Evolutionary conservation across 805 yeast species (phyloP), one percentile per base, ranked within the genome.

Genomic region (Wickerhamomyces chambardii): DNA sequence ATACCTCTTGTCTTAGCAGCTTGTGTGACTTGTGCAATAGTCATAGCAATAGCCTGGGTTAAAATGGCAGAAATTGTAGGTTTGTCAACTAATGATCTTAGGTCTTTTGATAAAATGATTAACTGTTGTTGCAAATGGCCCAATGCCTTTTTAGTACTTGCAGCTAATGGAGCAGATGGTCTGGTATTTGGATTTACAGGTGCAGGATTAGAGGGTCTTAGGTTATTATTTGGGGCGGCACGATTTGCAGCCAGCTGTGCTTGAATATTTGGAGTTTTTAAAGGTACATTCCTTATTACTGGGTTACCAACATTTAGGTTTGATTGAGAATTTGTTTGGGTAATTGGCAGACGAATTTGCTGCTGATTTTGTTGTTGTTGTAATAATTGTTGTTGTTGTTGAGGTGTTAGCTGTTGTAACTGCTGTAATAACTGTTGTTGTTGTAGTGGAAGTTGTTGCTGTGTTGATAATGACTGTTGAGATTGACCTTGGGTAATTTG

Each of bases 11-110:
- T 78, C 47, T 87, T 84, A 0, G 95, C 95, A 7, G 89, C 89
- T 45, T 79, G 89, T 39, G 83, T 81, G 9, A 84, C 90, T 54
- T 84, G 92, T 10, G 94, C 90, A 42, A 89, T 86, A 0, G 95
- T 90, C 64, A 89, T 83, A 3, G 96, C 95, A 45, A 89, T 66
- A 2, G 96, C 95, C 47, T 84, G 87, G 8, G 96, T 89, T 46
- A 89, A 65, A 36, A 87, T 76, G 39, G 78, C 84, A 0, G 95
- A 84, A 34, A 90, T 85, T 6, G 86, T 76, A 18, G 82, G 87
- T 28, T 85, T 84, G 39, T 82, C 85, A 40, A 79, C 74, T 39
- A 85, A 75, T 46, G 75, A 81, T 41, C 87, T 64, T 31, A 51
- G 30, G 37, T 82, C 84, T 49, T 84, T 84, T 24, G 94, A 82